Base-by-base conservation (phyloP, 2,329 filamentous ascomycete species). In the Didymosphaeria variabile region DNA sequence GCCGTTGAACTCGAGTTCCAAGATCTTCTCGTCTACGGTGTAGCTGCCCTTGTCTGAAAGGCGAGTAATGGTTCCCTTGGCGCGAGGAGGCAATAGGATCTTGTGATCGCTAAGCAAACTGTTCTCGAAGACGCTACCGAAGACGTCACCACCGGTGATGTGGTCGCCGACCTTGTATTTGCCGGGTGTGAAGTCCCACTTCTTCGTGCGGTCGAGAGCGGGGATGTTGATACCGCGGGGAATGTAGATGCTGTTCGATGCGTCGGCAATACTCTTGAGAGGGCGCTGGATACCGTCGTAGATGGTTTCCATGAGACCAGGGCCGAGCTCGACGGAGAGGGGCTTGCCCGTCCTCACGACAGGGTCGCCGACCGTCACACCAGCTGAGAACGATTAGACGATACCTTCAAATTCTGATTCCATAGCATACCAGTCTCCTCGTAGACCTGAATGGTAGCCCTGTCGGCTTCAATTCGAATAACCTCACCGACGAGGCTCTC, bases 251-350 rank as follows among this genome's bases (percentile, higher is more conserved):
- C 92, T 93, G 76, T 93, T 84, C 55, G 93, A 89, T 52, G 87
- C 81, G 44, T 90, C 84, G 70, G 92, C 85, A 74, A 99, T 99
- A 69, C 88, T 89, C 82, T 90, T 90, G 72, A 99, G 89, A 54
- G 95, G 95, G 77, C 95, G 90, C 81, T 99, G 95, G 75, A 99
- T 99, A 84, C 95, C 95, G 80, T 99, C 95, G 86, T 98, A 99
- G 80, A 99, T 99, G 70, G 95, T 97, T 83, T 98, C 94, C 87
- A 99, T 93, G 79, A 99, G 85, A 78, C 95, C 95, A 66, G 95
- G 95, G 54, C 95, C 95, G 51, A 99, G 90, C 81, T 99, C 95
- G 81, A 99, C 95, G 60, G 95, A 97, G 58, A 99, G 85, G 66
- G 95, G 95, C 86, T 98, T 97, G 80, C 93, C 92, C 60, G 94